A percentile compares a stretch with the other conserved stretches of the same genome.
phyloP scores from a whole-genome alignment of 805 yeast genomes.

The Teunomyces stri region DNA sequence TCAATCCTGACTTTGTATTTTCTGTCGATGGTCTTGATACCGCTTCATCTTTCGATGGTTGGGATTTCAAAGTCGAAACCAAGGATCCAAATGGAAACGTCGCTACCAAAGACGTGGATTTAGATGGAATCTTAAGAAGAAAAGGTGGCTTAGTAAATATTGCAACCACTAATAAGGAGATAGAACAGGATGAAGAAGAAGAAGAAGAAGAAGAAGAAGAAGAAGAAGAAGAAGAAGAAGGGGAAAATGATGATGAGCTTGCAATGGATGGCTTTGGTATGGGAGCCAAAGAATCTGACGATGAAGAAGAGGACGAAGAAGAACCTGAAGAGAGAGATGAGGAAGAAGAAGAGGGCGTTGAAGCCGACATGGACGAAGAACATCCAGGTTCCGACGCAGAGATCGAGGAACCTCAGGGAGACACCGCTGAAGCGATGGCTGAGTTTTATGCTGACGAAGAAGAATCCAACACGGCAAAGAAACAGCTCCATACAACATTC shows the following conservation, averaged over 20 bases:
- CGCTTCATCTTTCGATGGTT: slow-evolving; percentile 59
- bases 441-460: slow-evolving; percentile 69
- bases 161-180: slow-evolving; percentile 39
- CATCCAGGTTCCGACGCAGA: slow-evolving; percentile 25
- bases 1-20: slow-evolving; percentile 75
- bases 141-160: slow-evolving; percentile 71
- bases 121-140: slow-evolving; percentile 81
- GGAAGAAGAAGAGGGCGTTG: slow-evolving; percentile 25
- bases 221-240: slow-evolving; percentile 22
- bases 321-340: slow-evolving; percentile 25
- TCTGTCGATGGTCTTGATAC: slow-evolving; percentile 58
- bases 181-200: slow-evolving; percentile 10
- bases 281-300: slow-evolving; percentile 37
- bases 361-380: slow-evolving; percentile 31
- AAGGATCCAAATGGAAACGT: slow-evolving; percentile 18
- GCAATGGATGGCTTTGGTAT: slow-evolving; percentile 45
- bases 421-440: slow-evolving; percentile 80
- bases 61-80: slow-evolving; percentile 71
- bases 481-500: slow-evolving; percentile 60
- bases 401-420: slow-evolving; percentile 40
- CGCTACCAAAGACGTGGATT: slow-evolving; percentile 63
- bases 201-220: slow-evolving; percentile 19
- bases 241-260: slow-evolving; percentile 35
- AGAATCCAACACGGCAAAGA: slow-evolving; percentile 42
- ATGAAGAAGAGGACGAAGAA: slow-evolving; percentile 32